Conservation (phyloP, 2,329 filamentous ascomycete species). For the Sporothrix humicola region DNA sequence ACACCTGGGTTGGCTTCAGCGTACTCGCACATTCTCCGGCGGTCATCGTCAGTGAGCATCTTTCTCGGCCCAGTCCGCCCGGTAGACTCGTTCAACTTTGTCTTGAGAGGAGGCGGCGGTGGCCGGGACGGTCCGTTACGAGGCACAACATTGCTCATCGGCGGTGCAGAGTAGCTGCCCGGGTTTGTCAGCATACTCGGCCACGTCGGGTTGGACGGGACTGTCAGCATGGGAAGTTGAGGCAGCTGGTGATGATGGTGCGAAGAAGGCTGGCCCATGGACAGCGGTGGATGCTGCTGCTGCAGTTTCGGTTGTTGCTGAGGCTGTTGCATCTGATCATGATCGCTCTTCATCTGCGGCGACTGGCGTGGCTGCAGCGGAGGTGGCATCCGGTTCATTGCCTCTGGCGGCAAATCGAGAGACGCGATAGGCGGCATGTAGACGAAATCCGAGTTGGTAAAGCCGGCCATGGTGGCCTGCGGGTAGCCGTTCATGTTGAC, state of each 20-base stretch:
- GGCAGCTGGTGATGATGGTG: constrained; percentile 51
- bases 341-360: constrained; percentile 45
- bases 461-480: constrained; percentile 73
- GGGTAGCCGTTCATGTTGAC: constrained; percentile 66
- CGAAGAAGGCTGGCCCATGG: constrained; percentile 43
- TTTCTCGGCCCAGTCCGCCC: constrained; percentile 72
- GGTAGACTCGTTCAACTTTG: constrained; percentile 50
- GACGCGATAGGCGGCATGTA: constrained; percentile 60
- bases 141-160: constrained; percentile 39
- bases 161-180: constrained; percentile 65
- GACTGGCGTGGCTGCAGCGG: constrained; percentile 46
- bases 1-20: constrained; percentile 87
- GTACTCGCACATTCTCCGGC: constrained; percentile 91
- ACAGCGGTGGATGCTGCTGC: constrained; percentile 23
- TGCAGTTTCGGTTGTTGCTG: constrained; percentile 30
- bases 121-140: constrained; percentile 38
- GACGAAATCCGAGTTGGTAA: constrained; percentile 60
- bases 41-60: constrained; percentile 89
- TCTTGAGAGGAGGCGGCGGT: constrained; percentile 58
- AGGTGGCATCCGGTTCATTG: constrained; percentile 60
- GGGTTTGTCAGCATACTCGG: constrained; percentile 82
- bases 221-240: constrained; percentile 72
- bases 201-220: constrained; percentile 72
- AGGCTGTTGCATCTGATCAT: constrained; percentile 28
- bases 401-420: constrained; percentile 57